Base-by-base conservation (phyloP, 2,329 filamentous ascomycete genomes). In the Septoria petroselini region DNA sequence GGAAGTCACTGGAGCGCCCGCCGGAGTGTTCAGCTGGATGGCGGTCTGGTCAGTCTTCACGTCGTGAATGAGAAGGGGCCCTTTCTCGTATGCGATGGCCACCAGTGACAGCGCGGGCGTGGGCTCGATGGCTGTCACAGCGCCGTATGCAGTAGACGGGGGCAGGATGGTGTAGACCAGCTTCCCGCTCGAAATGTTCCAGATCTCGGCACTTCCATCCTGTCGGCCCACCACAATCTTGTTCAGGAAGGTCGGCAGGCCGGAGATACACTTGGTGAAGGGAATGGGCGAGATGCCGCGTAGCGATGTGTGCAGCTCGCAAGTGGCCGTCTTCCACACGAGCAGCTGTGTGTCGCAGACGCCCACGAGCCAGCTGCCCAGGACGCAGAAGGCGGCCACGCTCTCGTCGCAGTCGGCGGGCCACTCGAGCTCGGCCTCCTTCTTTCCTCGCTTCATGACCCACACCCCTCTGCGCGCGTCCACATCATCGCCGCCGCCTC, bases 241-340 rank as follows among this genome's bases (percentile, higher is more conserved):
- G 76, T 98, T 98, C 53, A 98, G 71, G 69, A 90, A 95, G 0
- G 93, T 97, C 1, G 91, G 91, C 85, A 97, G 89, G 62, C 82
- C 94, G 66, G 83, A 86, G 59, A 95, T 79, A 41, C 85, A 83
- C 18, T 87, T 87, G 0, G 86, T 89, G 50, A 96, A 82, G 1
- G 76, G 72, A 1, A 79, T 73, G 52, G 79, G 76, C 3, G 80
- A 81, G 45, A 80, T 77, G 14, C 79, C 72, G 19, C 74, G 71
- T 40, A 97, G 76, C 0, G 88, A 91, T 0, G 91, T 95, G 70
- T 97, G 95, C 68, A 97, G 88, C 68, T 96, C 90, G 25, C 86
- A 77, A 1, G 83, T 90, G 9, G 79, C 72, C 38, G 85, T 84
- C 70, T 91, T 95, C 89, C 91, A 98, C 9, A 98, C 82, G 61